phyloP scores from a whole-genome alignment of 2,329 filamentous ascomycete genomes.

The Penicillium sp. region DNA sequence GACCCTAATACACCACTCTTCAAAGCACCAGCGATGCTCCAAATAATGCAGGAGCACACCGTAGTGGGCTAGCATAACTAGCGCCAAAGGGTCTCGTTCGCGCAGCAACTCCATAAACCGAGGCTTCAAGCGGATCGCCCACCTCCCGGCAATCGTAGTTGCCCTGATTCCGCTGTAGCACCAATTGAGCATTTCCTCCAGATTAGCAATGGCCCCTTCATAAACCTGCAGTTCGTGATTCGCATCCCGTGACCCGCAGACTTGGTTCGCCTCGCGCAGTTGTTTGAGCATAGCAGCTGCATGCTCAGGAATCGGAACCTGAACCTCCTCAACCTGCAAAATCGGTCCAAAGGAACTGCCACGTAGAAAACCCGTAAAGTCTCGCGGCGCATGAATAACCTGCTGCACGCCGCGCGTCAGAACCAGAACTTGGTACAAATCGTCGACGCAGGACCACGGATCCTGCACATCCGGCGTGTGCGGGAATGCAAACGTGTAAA shows the following conservation, averaged over 20 bases:
- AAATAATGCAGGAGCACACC: constrained; percentile 59
- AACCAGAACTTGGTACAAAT: constrained; percentile 34
- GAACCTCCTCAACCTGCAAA: constrained; percentile 24
- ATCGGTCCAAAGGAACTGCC: constrained; percentile 30
- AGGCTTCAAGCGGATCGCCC: constrained; percentile 37
- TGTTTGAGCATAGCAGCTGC: constrained; percentile 18
- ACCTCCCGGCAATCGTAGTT: constrained; percentile 47
- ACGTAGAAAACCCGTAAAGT: constrained; percentile 23
- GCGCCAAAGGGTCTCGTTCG: constrained; percentile 37
- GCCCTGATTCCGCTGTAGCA: constrained; percentile 47
- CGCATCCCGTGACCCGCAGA: constrained; percentile 17
- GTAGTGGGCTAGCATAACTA: constrained; percentile 63
- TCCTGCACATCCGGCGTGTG: constrained; percentile 27
- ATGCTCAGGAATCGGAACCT: constrained; percentile 22
- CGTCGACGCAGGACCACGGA: constrained; percentile 30
- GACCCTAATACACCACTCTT: constrained; percentile 64
- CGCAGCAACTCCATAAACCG: constrained; percentile 38
- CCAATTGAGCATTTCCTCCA: constrained; percentile 28
- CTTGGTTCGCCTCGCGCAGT: constrained; percentile 29
- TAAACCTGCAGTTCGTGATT: constrained; percentile 27
- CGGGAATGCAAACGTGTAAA: constrained; percentile 41
- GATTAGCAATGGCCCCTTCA: constrained; percentile 25
- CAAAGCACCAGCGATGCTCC: constrained; percentile 63
- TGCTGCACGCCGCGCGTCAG: constrained; percentile 37
- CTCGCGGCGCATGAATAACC: constrained; percentile 28